Evolutionary conservation across 805 yeast genomes (phyloP).

Genomic region (Candida vaughaniae): DNA sequence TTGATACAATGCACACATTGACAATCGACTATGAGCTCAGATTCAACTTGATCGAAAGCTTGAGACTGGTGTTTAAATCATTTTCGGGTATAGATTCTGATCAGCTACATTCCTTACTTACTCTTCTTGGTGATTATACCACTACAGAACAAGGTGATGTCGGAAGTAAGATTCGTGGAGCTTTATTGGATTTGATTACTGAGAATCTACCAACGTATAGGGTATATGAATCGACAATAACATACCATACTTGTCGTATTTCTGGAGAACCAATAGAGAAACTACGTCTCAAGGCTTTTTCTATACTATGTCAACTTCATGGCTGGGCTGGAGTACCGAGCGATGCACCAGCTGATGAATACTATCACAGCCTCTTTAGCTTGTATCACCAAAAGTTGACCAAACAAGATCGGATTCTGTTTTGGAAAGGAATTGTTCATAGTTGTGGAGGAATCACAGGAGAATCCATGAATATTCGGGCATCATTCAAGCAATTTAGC

Average conservation of each 20-base stretch:
- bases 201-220: constrained; percentile 19
- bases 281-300: constrained; percentile 44
- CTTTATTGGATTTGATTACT: constrained; percentile 44
- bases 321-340: neutral
- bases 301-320: constrained; percentile 17
- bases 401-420: constrained; percentile 18
- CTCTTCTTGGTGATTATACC: constrained; percentile 71
- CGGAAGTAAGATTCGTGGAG: constrained; percentile 70
- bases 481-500: constrained; percentile 35
- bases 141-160: constrained; percentile 84
- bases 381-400: neutral
- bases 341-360: neutral
- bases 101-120: constrained; percentile 14
- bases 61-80: constrained; percentile 1
- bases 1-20: constrained; percentile 23
- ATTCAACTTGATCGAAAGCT: constrained; percentile 22
- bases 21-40: constrained; percentile 30
- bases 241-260: constrained; percentile 33
- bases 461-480: constrained; percentile 42
- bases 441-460: constrained; percentile 59
- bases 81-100: neutral
- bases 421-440: constrained; percentile 57
- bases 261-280: constrained; percentile 64
- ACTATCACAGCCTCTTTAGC: constrained; percentile 7
- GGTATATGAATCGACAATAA: neutral